phyloP scores from a whole-genome alignment of 192 early-diverging fungal genomes.

The Backusella sp. region DNA sequence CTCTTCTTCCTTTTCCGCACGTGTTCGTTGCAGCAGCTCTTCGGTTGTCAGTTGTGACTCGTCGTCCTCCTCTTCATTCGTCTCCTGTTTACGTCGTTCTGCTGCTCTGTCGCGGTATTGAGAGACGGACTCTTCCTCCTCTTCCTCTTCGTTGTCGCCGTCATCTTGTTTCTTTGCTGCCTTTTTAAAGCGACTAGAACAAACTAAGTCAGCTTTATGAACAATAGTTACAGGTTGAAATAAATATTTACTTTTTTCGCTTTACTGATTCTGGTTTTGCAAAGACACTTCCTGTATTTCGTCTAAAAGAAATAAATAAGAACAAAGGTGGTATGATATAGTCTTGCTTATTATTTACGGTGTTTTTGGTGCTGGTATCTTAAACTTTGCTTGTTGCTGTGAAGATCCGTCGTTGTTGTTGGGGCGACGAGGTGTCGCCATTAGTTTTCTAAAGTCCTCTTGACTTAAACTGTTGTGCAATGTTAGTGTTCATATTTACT shows the following conservation, averaged over 20 bases:
- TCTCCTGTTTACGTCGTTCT: slow-evolving; percentile 65
- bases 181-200: slow-evolving; percentile 12
- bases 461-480: slow-evolving; percentile 54
- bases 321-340: not conserved
- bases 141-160: not conserved
- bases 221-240: not conserved
- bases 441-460: slow-evolving; percentile 77
- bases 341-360: slow-evolving; percentile 27
- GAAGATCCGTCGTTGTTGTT: slow-evolving; percentile 29
- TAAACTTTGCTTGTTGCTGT: slow-evolving; percentile 33
- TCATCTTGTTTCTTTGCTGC: slow-evolving; percentile 26
- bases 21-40: slow-evolving; percentile 52
- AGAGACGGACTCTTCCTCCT: slow-evolving; percentile 13
- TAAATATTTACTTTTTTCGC: slow-evolving; percentile 41
- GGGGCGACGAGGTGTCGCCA: slow-evolving; percentile 64
- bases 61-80: slow-evolving; percentile 65
- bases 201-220: not conserved
- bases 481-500: not conserved
- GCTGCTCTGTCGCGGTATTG: slow-evolving; percentile 92
- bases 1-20: slow-evolving; percentile 35
- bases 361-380: slow-evolving; percentile 26
- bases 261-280: slow-evolving; percentile 42
- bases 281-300: slow-evolving; percentile 41
- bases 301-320: slow-evolving; percentile 24
- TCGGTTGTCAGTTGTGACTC: slow-evolving; percentile 67